These are phyloP conservation scores for Metarhizium album DNA, from an alignment of 2,329 filamentous ascomycete genomes.

Conservation along the genomic window DNA sequence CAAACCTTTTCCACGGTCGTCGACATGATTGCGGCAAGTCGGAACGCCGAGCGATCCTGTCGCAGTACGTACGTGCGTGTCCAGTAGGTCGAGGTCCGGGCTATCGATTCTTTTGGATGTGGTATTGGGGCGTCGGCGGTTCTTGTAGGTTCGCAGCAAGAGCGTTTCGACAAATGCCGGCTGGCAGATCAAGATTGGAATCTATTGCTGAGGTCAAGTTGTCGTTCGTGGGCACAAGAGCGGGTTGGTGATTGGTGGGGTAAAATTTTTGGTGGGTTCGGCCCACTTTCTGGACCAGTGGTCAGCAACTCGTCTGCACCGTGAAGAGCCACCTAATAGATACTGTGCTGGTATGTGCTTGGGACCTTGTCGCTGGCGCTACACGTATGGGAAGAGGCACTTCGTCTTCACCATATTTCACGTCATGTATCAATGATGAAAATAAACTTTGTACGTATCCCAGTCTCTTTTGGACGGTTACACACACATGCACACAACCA, in stretches of 20 bases:
- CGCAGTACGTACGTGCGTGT: background rate
- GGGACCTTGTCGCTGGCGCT: too few relatives aligned
- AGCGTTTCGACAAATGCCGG: background rate
- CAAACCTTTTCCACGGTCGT: slow-evolving; percentile 93
- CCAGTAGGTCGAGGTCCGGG: background rate
- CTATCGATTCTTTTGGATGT: background rate
- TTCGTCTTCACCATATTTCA: background rate
- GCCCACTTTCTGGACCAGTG: slow-evolving; percentile 13
- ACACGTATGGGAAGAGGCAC: background rate
- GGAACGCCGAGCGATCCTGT: slow-evolving; percentile 1
- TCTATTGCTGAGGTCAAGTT: background rate
- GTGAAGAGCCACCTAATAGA: background rate
- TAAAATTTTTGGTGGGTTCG: slow-evolving; percentile 23
- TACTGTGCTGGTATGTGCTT: background rate
- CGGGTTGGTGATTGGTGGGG: slow-evolving; percentile 23
- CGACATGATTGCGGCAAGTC: slow-evolving; percentile 60
- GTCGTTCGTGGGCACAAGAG: too few relatives aligned
- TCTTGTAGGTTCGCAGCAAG: background rate
- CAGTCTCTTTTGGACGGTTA: background rate
- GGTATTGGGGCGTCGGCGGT: background rate
- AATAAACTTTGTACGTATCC: slow-evolving; percentile 1
- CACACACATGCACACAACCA: slow-evolving; percentile 5
- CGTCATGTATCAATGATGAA: background rate
- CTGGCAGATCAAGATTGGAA: background rate
- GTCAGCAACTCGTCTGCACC: slow-evolving; percentile 14